phyloP scores from a whole-genome alignment of 2,329 filamentous ascomycete species.

The Botrytis deweyae region DNA sequence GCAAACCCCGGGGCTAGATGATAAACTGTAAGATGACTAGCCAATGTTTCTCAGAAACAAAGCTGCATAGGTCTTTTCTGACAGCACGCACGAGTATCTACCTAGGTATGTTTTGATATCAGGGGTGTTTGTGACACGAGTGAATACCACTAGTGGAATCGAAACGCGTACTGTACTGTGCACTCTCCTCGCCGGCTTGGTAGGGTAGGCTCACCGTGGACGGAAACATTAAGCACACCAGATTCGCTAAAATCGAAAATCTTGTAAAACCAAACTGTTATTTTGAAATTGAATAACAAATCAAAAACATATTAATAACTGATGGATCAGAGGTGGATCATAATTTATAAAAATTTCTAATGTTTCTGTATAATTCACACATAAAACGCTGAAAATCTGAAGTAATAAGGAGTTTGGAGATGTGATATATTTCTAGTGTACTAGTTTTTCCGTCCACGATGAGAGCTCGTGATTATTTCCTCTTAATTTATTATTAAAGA shows the following conservation, averaged over 20 bases:
- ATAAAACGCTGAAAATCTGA: too few relatives aligned
- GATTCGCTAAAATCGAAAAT: too few relatives aligned
- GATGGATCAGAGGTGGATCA: too few relatives aligned
- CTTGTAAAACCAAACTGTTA: too few relatives aligned
- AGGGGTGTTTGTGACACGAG: neutral
- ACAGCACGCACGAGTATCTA: neutral
- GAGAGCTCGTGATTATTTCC: neutral
- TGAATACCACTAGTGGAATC: neutral
- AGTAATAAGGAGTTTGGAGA: too few relatives aligned
- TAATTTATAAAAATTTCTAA: too few relatives aligned
- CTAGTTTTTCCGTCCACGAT: neutral
- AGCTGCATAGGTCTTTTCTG: neutral
- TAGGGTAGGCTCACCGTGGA: too few relatives aligned
- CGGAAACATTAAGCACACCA: too few relatives aligned
- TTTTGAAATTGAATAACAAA: too few relatives aligned
- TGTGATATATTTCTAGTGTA: too few relatives aligned
- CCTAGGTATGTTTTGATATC: neutral
- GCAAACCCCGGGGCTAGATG: neutral
- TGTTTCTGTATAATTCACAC: too few relatives aligned
- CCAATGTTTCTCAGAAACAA: neutral
- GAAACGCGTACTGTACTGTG: neutral
- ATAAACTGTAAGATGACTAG: neutral
- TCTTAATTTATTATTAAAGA: neutral
- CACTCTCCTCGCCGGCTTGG: neutral
- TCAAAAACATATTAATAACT: too few relatives aligned